Percentiles rank a stretch among this genome's conserved stretches.
These are phyloP conservation scores for Chaetomiaceae sp. DNA, from an alignment of 2,329 filamentous ascomycete genomes.

Conservation along the genomic window DNA sequence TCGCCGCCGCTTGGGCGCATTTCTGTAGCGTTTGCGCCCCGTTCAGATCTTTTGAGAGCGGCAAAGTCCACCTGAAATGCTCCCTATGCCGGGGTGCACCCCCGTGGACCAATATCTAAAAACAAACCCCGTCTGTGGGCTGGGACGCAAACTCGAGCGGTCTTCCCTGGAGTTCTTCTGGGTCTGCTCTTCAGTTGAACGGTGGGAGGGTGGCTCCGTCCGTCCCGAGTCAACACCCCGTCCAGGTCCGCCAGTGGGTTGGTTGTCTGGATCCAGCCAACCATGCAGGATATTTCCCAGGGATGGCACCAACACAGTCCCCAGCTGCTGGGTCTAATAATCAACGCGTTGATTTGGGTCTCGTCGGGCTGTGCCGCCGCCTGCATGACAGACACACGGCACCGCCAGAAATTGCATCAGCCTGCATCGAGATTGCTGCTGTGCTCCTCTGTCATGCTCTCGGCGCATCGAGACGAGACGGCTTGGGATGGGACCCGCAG, in stretches of 20 bases:
- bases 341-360: not conserved
- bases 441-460: slow-evolving; percentile 4
- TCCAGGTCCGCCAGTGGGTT: too few relatives aligned
- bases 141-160: not conserved
- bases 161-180: not conserved
- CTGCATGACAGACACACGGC: slow-evolving; percentile 7
- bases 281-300: not conserved
- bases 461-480: too few relatives aligned
- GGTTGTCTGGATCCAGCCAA: not conserved
- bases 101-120: too few relatives aligned
- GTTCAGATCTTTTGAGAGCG: not conserved
- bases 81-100: too few relatives aligned
- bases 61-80: not conserved
- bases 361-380: slow-evolving; percentile 11
- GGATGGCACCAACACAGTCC: not conserved
- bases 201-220: not conserved
- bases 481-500: too few relatives aligned
- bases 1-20: slow-evolving; percentile 6
- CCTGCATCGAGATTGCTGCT: slow-evolving; percentile 11
- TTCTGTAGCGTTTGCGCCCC: not conserved
- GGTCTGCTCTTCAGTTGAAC: not conserved
- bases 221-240: too few relatives aligned
- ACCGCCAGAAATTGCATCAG: slow-evolving; percentile 15
- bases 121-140: not conserved
- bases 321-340: too few relatives aligned